Evolutionary conservation across 2,329 filamentous ascomycete species (phyloP).

Genomic region (Alternaria infectoria): DNA sequence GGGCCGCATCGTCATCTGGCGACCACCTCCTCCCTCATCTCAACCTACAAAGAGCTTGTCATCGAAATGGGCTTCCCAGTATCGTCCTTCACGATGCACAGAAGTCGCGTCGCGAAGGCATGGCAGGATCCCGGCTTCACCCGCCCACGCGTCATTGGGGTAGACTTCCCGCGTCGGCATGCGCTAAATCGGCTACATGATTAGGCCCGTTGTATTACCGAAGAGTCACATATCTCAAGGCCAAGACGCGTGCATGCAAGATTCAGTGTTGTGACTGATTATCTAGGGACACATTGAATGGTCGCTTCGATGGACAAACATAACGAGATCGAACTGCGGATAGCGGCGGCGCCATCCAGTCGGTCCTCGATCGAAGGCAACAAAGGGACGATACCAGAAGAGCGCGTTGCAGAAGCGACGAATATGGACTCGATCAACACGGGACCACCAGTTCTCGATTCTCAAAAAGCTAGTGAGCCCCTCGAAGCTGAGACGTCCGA

Average conservation of each 20-base stretch:
- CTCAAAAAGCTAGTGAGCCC: not conserved
- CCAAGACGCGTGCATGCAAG: not conserved
- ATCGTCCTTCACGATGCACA: too few relatives aligned
- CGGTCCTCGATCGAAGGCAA: not conserved
- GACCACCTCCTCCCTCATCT: too few relatives aligned
- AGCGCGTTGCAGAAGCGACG: not conserved
- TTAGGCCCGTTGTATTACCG: conserved; percentile 12
- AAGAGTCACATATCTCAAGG: not conserved
- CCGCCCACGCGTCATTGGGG: not conserved
- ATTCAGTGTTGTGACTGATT: not conserved
- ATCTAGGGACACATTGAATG: not conserved
- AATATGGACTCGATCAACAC: not conserved
- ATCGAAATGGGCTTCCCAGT: too few relatives aligned
- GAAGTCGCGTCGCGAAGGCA: too few relatives aligned
- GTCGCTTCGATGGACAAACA: not conserved
- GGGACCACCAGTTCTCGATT: not conserved
- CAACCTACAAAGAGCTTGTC: too few relatives aligned
- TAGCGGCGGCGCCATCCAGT: not conserved
- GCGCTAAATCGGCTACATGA: conserved; percentile 6
- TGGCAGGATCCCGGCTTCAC: not conserved
- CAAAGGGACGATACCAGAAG: not conserved
- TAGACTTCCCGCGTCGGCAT: not conserved
- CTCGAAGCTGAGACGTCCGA: not conserved
- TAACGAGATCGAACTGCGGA: not conserved
- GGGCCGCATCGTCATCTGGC: too few relatives aligned